Percentiles rank a stretch among this genome's conserved stretches.
Evolutionary conservation across 129 eudicot species (phyloP).

Genomic region (Kitagawia praeruptora): DNA sequence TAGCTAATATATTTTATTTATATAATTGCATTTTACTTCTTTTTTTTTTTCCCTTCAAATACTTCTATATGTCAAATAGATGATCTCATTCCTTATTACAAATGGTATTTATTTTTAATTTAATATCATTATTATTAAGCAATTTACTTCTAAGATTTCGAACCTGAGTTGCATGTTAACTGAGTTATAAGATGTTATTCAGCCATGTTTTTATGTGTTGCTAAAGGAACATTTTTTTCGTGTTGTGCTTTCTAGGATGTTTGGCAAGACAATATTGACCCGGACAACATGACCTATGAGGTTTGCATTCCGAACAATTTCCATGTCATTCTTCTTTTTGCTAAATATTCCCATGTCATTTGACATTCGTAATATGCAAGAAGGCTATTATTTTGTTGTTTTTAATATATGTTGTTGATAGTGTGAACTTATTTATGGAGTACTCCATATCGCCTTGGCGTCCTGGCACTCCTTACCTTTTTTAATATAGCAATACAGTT

Average conservation of each 20-base stretch:
- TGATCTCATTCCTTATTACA: not conserved
- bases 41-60: not conserved
- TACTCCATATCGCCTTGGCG: not conserved
- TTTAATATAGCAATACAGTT: too few relatives aligned
- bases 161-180: not conserved
- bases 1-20: not conserved
- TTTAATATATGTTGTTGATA: not conserved
- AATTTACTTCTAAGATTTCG: not conserved
- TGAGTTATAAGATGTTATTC: conserved; percentile 7
- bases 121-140: not conserved
- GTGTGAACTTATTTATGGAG: not conserved
- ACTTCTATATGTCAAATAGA: not conserved
- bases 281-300: conserved; percentile 93
- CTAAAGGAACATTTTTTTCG: not conserved
- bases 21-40: not conserved
- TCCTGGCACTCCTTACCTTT: not conserved
- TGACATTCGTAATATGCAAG: not conserved
- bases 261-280: conserved; percentile 79
- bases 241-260: conserved; percentile 38
- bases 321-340: not conserved
- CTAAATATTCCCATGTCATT: not conserved
- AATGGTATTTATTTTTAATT: not conserved
- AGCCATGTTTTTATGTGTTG: not conserved
- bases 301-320: conserved; percentile 23
- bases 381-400: not conserved